Evolutionary conservation across 106 monocot species (phyloP).

Genomic region (Xerophyta viscosa): DNA sequence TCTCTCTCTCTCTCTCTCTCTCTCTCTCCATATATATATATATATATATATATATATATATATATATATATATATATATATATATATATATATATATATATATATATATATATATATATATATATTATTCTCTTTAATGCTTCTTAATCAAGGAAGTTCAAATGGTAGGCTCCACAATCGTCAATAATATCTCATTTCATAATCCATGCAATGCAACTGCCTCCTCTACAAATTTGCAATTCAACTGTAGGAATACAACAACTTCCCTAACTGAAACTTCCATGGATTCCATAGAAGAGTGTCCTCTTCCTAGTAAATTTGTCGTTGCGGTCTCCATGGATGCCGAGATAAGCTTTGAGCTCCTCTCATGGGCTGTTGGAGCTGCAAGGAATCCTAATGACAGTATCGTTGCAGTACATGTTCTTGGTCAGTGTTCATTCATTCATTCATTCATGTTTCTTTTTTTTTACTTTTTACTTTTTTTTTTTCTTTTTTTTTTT

Average conservation of each 20-base stretch:
- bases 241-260: neutral
- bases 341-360: neutral
- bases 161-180: constrained; percentile 7
- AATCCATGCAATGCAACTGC: too few species aligned
- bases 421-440: constrained; percentile 6
- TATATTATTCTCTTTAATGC: too few species aligned
- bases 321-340: constrained; percentile 2
- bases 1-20: too few species aligned
- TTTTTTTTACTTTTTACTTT: too few species aligned
- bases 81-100: too few species aligned
- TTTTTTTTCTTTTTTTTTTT: too few species aligned
- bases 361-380: constrained; percentile 4
- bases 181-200: too few species aligned
- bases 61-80: too few species aligned
- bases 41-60: too few species aligned
- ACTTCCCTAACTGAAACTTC: neutral
- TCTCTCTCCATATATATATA: too few species aligned
- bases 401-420: constrained; percentile 2
- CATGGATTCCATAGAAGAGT: constrained; percentile 8
- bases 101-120: too few species aligned
- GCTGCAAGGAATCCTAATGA: neutral
- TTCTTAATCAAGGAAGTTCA: constrained; percentile 8
- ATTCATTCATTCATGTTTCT: too few species aligned
- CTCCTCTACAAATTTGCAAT: neutral
- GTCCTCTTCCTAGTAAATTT: constrained; percentile 3